Percentiles rank a stretch among this genome's conserved stretches.
These are phyloP conservation scores for Vanderwaltozyma tropicalis DNA, from an alignment of 805 yeast species.

Conservation along the genomic window DNA sequence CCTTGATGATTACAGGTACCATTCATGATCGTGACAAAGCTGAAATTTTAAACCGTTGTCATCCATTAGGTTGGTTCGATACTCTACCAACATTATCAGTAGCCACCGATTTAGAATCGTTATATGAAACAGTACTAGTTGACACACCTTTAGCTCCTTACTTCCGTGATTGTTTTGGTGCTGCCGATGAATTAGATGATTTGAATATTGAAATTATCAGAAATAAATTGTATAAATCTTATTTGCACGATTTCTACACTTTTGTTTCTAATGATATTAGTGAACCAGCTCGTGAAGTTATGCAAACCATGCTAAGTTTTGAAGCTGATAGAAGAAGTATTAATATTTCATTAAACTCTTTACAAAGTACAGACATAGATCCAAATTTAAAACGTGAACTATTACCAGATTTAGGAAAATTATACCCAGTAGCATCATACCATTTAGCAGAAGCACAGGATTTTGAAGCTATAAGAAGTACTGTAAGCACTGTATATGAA, in stretches of 20 bases:
- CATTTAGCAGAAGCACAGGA: slow-evolving; percentile 69
- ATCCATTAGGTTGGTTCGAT: slow-evolving; percentile 97
- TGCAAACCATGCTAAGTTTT: slow-evolving; percentile 68
- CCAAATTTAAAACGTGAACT: slow-evolving; percentile 68
- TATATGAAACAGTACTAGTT: slow-evolving; percentile 82
- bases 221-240: slow-evolving; percentile 85
- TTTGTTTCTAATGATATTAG: slow-evolving; percentile 55
- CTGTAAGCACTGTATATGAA: slow-evolving; percentile 55
- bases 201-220: slow-evolving; percentile 90
- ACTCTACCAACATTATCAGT: slow-evolving; percentile 90
- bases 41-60: slow-evolving; percentile 83
- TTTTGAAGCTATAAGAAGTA: slow-evolving; percentile 64
- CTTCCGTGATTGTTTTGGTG: slow-evolving; percentile 81
- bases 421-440: slow-evolving; percentile 57
- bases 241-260: slow-evolving; percentile 72
- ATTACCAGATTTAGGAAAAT: slow-evolving; percentile 73
- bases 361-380: slow-evolving; percentile 38
- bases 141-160: slow-evolving; percentile 98
- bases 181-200: slow-evolving; percentile 82
- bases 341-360: slow-evolving; percentile 82
- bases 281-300: slow-evolving; percentile 70
- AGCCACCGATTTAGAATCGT: slow-evolving; percentile 89
- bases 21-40: slow-evolving; percentile 86
- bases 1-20: slow-evolving; percentile 92
- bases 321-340: slow-evolving; percentile 95